A percentile compares a stretch with the other conserved stretches of the same genome.
These are phyloP conservation scores for Candida sanyaensis DNA, from an alignment of 1,139 yeast genomes.

Conservation along the genomic window DNA sequence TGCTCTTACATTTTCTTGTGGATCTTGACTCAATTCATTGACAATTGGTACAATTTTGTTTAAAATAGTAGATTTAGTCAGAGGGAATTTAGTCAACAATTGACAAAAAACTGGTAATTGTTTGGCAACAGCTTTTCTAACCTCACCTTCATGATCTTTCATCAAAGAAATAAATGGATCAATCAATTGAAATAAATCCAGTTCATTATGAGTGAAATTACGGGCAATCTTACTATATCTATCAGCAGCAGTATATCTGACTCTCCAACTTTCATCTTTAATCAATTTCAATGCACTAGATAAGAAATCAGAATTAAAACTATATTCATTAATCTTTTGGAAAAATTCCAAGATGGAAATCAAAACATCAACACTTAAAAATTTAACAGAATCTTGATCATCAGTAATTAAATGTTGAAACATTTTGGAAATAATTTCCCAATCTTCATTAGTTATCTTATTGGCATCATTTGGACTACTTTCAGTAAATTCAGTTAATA, in stretches of 20 bases:
- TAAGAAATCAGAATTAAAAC: constrained; percentile 63
- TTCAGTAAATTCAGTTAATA: constrained; percentile 45
- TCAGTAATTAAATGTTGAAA: constrained; percentile 79
- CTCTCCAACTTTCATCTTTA: constrained; percentile 96
- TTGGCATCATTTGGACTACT: constrained; percentile 21
- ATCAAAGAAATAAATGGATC: constrained; percentile 74
- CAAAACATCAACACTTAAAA: constrained; percentile 83
- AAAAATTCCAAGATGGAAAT: constrained; percentile 70
- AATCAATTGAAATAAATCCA: constrained; percentile 56
- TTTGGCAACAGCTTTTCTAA: constrained; percentile 89
- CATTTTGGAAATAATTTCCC: constrained; percentile 80
- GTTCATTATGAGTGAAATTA: constrained; percentile 58
- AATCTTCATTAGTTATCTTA: constrained; percentile 49
- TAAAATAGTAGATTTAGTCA: constrained; percentile 56
- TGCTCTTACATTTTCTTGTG: constrained; percentile 90
- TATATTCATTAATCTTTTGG: constrained; percentile 54
- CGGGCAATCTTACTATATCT: constrained; percentile 74
- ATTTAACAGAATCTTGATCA: constrained; percentile 93
- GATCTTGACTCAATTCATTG: constrained; percentile 82
- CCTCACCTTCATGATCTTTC: constrained; percentile 96
- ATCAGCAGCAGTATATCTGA: constrained; percentile 96
- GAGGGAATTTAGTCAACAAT: constrained; percentile 45
- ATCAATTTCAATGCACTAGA: constrained; percentile 63
- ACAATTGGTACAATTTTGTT: constrained; percentile 81
- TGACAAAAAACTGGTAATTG: constrained; percentile 82